Evolutionary conservation across 148 eudicot genomes (phyloP).

Genomic region (Talinum fruticosum): DNA sequence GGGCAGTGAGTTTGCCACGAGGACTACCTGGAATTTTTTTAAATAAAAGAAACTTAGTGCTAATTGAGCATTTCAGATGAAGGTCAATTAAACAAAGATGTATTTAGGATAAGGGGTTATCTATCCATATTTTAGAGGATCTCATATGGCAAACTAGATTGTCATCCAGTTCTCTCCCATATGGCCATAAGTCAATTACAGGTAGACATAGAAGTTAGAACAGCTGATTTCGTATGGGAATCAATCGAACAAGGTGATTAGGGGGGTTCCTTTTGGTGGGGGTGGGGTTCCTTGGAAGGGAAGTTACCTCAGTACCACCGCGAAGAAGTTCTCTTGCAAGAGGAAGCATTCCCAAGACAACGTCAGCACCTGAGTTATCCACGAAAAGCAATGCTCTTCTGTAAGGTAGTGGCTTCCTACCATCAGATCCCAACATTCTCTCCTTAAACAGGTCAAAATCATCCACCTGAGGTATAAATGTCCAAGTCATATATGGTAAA

Average conservation of each 20-base stretch:
- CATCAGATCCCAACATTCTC: slow-evolving; percentile 64
- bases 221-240: too few species aligned
- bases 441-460: slow-evolving; percentile 84
- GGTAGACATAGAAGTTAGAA: too few species aligned
- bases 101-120: not conserved
- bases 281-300: not conserved
- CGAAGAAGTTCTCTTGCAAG: slow-evolving; percentile 94
- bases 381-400: slow-evolving; percentile 91
- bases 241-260: too few species aligned
- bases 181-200: too few species aligned
- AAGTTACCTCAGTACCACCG: slow-evolving; percentile 84
- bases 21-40: slow-evolving; percentile 91
- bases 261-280: not conserved
- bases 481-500: slow-evolving; percentile 7
- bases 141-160: not conserved
- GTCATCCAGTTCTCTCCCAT: not conserved
- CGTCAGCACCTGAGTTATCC: slow-evolving; percentile 92
- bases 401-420: slow-evolving; percentile 51
- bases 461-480: slow-evolving; percentile 65
- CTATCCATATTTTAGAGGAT: not conserved
- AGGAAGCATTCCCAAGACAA: slow-evolving; percentile 94
- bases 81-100: not conserved
- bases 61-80: not conserved
- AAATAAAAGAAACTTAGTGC: slow-evolving; percentile 6
- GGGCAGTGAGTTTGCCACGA: slow-evolving; percentile 94